A percentile compares a stretch with the other conserved stretches of the same genome.
Conservation (phyloP, 2,329 filamentous ascomycete genomes). For the Colletotrichum incanum region DNA sequence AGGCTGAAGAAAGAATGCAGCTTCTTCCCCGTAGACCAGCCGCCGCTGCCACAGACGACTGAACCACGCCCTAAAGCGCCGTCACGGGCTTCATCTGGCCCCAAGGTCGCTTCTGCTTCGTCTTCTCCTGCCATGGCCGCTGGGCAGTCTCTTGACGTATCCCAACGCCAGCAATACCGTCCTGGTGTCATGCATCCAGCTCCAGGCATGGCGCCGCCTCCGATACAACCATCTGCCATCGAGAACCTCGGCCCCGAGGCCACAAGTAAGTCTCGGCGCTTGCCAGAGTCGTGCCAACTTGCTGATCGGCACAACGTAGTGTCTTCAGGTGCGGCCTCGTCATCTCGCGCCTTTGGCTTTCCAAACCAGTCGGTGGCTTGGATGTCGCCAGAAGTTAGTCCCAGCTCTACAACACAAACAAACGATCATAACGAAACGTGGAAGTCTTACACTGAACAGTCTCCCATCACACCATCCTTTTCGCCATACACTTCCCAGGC, state of each 20-base stretch:
- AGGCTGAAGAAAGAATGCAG: conserved; percentile 94
- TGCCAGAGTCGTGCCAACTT: not conserved
- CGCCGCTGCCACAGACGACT: conserved; percentile 61
- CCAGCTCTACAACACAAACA: conserved; percentile 58
- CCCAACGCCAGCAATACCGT: conserved; percentile 58
- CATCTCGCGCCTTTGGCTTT: conserved; percentile 55
- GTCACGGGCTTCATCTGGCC: conserved; percentile 56
- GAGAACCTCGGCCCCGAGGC: conserved; percentile 58
- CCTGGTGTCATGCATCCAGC: conserved; percentile 62
- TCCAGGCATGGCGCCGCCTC: conserved; percentile 61
- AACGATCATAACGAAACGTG: conserved; percentile 62
- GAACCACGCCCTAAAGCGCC: conserved; percentile 61
- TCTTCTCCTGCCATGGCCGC: conserved; percentile 64
- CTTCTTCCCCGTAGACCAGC: conserved; percentile 90
- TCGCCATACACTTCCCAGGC: conserved; percentile 64
- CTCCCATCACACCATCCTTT: conserved; percentile 66
- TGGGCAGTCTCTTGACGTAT: conserved; percentile 59
- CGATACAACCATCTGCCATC: conserved; percentile 56
- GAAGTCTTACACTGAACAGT: conserved; percentile 66
- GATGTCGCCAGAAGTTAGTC: conserved; percentile 60
- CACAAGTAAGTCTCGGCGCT: conserved; percentile 58
- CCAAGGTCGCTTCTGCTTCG: conserved; percentile 61
- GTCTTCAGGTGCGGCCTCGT: conserved; percentile 52
- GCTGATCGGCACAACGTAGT: conserved; percentile 52
- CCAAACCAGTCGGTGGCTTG: conserved; percentile 59